Conservation (phyloP, 1,139 yeast genomes). For the Zygoascus sp. region DNA sequence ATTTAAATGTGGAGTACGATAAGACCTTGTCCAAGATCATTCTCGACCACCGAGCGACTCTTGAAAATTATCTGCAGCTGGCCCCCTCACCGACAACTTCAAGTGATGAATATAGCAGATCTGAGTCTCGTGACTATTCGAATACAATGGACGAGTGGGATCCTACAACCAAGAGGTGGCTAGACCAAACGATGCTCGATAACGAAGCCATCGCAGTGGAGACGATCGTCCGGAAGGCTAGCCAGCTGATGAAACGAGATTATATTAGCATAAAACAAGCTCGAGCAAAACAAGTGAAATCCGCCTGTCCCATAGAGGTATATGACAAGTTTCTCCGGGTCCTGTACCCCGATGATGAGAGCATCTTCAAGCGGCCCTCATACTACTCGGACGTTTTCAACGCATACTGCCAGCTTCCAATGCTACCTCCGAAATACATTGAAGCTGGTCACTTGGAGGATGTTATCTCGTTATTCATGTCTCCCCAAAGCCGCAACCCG, state of each 20-base stretch:
- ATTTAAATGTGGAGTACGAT: slow-evolving; percentile 13
- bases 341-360: slow-evolving; percentile 38
- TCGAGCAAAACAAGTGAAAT: slow-evolving; percentile 15
- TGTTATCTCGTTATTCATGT: slow-evolving; percentile 35
- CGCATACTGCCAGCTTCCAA: slow-evolving; percentile 38
- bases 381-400: slow-evolving; percentile 21
- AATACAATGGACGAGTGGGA: slow-evolving; percentile 5
- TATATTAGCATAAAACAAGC: slow-evolving; percentile 14
- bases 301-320: slow-evolving; percentile 19
- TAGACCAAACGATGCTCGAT: not conserved
- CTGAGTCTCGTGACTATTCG: not conserved
- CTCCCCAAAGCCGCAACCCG: slow-evolving; percentile 11
- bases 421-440: slow-evolving; percentile 32
- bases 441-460: slow-evolving; percentile 39
- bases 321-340: slow-evolving; percentile 34
- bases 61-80: slow-evolving; percentile 6
- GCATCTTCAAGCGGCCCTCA: not conserved
- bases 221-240: slow-evolving; percentile 13
- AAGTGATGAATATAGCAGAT: not conserved
- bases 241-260: slow-evolving; percentile 11
- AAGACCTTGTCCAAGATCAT: slow-evolving; percentile 12
- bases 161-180: not conserved
- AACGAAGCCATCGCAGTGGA: slow-evolving; percentile 8
- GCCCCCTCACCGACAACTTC: not conserved
- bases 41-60: slow-evolving; percentile 12